Conservation (phyloP, 148 eudicot genomes). For the Oxyria digyna region DNA sequence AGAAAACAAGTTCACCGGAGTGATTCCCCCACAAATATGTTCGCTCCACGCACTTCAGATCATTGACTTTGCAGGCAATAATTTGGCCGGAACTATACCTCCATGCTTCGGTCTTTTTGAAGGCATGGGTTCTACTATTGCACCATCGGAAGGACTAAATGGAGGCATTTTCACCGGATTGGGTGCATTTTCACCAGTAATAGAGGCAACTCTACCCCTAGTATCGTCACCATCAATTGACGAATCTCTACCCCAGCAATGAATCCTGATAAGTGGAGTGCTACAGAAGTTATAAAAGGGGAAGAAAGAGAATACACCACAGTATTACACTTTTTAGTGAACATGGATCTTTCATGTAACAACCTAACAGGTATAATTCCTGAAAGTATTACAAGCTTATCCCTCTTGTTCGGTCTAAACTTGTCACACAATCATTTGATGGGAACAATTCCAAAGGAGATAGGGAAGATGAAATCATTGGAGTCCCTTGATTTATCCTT, state of each 20-base stretch:
- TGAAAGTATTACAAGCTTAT: conserved; percentile 7
- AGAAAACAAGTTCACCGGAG: conserved; percentile 14
- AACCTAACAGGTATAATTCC: conserved; percentile 14
- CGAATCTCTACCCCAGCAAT: background rate
- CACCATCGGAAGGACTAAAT: background rate
- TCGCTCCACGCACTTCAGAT: conserved; percentile 15
- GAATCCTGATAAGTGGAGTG: background rate
- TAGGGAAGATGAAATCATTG: too few species aligned
- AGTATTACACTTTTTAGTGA: background rate
- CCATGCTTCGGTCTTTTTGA: background rate
- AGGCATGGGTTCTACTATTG: background rate
- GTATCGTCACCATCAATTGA: too few species aligned
- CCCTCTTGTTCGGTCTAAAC: conserved; percentile 8
- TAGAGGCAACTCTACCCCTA: too few species aligned
- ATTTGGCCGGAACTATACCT: too few species aligned
- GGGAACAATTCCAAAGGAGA: too few species aligned
- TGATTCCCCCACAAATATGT: conserved; percentile 25
- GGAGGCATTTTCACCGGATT: background rate
- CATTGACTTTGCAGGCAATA: conserved; percentile 22
- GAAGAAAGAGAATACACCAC: too few species aligned
- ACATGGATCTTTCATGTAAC: conserved; percentile 18
- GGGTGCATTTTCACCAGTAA: background rate
- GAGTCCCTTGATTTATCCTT: too few species aligned
- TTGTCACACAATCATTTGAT: too few species aligned
- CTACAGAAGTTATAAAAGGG: conserved; percentile 12